Conservation (phyloP, 169 alveolate species). For the Plasmodium coatneyi region DNA sequence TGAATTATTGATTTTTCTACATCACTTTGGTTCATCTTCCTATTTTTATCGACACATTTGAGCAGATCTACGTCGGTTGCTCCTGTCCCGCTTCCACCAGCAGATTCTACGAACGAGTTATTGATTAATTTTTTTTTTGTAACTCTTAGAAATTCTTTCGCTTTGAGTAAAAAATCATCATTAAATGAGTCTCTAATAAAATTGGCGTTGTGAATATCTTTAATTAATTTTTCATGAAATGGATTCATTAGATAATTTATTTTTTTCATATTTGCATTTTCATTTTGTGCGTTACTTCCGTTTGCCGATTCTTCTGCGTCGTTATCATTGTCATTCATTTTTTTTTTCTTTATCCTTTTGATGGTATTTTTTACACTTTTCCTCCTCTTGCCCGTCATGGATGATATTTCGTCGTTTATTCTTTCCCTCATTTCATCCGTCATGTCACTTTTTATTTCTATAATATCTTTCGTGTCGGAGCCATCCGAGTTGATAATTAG, state of each 20-base stretch:
- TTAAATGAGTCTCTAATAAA: slow-evolving; percentile 64
- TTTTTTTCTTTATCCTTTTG: slow-evolving; percentile 30
- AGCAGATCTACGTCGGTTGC: neutral
- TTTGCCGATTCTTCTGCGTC: neutral
- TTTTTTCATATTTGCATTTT: slow-evolving; percentile 7
- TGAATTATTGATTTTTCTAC: slow-evolving; percentile 64
- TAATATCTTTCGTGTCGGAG: slow-evolving; percentile 37
- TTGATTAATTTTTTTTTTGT: slow-evolving; percentile 58
- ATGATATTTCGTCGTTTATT: slow-evolving; percentile 30
- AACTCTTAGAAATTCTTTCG: slow-evolving; percentile 64
- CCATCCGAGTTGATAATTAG: slow-evolving; percentile 20
- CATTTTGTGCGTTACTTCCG: neutral
- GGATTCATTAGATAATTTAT: slow-evolving; percentile 21
- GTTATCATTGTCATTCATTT: slow-evolving; percentile 8
- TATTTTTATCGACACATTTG: neutral
- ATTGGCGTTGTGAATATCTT: slow-evolving; percentile 45
- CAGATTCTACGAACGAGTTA: slow-evolving; percentile 27
- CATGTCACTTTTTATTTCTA: slow-evolving; percentile 64
- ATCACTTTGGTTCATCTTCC: slow-evolving; percentile 23
- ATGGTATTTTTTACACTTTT: slow-evolving; percentile 2
- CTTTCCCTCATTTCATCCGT: slow-evolving; percentile 59
- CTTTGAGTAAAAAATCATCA: slow-evolving; percentile 59
- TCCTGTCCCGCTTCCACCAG: neutral
- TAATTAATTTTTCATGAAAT: slow-evolving; percentile 57
- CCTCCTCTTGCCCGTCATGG: slow-evolving; percentile 37